A percentile compares a stretch with the other conserved stretches of the same genome.
phyloP scores from a whole-genome alignment of 164 flowering plant genomes.

The Umbilicus rupestris region DNA sequence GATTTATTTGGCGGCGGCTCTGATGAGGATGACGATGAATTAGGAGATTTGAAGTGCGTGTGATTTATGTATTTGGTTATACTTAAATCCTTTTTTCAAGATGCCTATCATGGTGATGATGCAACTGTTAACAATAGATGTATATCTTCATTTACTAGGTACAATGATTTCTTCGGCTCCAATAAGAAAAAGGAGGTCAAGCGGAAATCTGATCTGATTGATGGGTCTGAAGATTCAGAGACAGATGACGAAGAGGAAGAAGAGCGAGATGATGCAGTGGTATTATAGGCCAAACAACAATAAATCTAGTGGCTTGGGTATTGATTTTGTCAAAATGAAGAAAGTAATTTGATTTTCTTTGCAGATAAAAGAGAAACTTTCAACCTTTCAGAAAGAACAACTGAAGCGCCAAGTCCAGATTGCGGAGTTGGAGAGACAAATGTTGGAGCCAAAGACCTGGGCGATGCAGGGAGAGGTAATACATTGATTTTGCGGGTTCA shows the following conservation, averaged over 20 bases:
- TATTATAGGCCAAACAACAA: neutral
- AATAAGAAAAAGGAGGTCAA: conserved; percentile 32
- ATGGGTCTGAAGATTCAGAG: conserved; percentile 28
- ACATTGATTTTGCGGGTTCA: neutral
- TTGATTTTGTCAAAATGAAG: neutral
- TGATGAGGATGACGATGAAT: neutral
- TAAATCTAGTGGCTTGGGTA: neutral
- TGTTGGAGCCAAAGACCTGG: conserved; percentile 72
- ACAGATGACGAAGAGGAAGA: conserved; percentile 28
- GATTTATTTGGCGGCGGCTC: neutral
- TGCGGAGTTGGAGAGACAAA: conserved; percentile 70
- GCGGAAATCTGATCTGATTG: conserved; percentile 20
- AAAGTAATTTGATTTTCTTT: neutral
- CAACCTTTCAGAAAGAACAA: conserved; percentile 71
- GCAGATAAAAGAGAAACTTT: conserved; percentile 47
- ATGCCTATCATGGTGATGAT: neutral
- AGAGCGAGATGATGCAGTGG: conserved; percentile 22
- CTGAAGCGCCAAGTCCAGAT: conserved; percentile 43
- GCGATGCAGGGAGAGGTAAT: conserved; percentile 93
- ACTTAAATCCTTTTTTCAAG: neutral
- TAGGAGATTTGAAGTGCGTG: neutral
- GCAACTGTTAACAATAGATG: neutral
- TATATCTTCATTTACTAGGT: conserved; percentile 27
- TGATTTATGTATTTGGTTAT: neutral
- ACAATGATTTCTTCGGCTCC: conserved; percentile 65